Evolutionary conservation across 2,329 filamentous ascomycete species (phyloP).

Genomic region (Orbilia quercus): DNA sequence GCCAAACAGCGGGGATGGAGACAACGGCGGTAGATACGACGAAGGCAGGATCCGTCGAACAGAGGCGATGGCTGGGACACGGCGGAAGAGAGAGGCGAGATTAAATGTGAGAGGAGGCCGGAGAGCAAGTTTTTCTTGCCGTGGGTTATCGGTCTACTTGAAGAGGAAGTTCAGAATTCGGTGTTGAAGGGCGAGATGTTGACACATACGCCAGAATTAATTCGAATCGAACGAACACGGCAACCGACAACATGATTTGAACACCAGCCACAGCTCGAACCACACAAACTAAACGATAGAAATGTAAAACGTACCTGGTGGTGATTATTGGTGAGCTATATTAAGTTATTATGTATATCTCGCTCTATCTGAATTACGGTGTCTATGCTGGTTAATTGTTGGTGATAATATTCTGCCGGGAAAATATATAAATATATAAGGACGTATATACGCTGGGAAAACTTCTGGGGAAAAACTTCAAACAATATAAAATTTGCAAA

Average conservation of each 20-base stretch:
- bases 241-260: neutral
- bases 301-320: too few relatives aligned
- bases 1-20: conserved; percentile 14
- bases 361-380: too few relatives aligned
- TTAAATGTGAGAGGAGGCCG: conserved; percentile 11
- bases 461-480: neutral
- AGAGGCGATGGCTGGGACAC: neutral
- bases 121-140: conserved; percentile 10
- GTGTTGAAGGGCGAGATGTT: conserved; percentile 56
- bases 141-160: conserved; percentile 25
- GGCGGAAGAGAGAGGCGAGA: neutral
- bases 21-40: neutral
- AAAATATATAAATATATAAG: too few relatives aligned
- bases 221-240: conserved; percentile 19
- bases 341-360: too few relatives aligned
- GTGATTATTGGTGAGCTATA: too few relatives aligned
- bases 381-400: neutral
- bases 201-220: conserved; percentile 57
- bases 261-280: conserved; percentile 13
- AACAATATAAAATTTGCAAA: neutral
- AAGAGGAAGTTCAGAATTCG: conserved; percentile 49
- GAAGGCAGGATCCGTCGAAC: neutral
- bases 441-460: neutral
- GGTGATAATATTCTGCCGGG: neutral
- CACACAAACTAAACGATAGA: too few relatives aligned